These are phyloP conservation scores for Phytopythium sindhum DNA, from an alignment of 352 stramenopile genomes.

Conservation along the genomic window DNA sequence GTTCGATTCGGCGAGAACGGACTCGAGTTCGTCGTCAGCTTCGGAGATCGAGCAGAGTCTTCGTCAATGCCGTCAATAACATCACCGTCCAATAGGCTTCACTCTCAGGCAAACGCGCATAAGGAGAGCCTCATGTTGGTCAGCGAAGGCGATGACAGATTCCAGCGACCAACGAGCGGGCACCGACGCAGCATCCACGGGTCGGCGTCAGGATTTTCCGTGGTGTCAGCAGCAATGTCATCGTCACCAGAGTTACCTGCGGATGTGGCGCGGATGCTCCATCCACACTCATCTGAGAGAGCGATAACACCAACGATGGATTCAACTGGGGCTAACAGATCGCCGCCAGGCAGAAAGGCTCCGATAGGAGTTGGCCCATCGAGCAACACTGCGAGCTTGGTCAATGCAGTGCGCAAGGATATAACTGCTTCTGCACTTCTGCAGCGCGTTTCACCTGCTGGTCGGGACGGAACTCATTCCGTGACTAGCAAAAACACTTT, in stretches of 20 bases:
- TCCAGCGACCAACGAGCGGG: background rate
- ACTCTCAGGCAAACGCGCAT: background rate
- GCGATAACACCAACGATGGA: background rate
- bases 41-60: background rate
- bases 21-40: conserved; percentile 9
- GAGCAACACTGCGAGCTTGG: background rate
- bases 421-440: background rate
- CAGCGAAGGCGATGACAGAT: background rate
- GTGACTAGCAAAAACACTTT: background rate
- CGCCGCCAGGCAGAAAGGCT: background rate
- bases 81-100: conserved; percentile 8
- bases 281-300: background rate
- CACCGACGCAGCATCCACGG: background rate
- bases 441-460: background rate
- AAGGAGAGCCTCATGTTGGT: background rate
- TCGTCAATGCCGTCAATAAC: background rate
- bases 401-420: background rate
- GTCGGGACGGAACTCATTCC: background rate
- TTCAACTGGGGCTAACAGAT: background rate
- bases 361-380: background rate
- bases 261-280: background rate
- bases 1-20: conserved; percentile 19
- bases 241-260: background rate
- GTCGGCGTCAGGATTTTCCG: background rate
- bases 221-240: background rate